Percentiles rank a stretch among this genome's conserved stretches.
Conservation (phyloP, 495 filamentous ascomycete species). For the Letharia lupina region DNA sequence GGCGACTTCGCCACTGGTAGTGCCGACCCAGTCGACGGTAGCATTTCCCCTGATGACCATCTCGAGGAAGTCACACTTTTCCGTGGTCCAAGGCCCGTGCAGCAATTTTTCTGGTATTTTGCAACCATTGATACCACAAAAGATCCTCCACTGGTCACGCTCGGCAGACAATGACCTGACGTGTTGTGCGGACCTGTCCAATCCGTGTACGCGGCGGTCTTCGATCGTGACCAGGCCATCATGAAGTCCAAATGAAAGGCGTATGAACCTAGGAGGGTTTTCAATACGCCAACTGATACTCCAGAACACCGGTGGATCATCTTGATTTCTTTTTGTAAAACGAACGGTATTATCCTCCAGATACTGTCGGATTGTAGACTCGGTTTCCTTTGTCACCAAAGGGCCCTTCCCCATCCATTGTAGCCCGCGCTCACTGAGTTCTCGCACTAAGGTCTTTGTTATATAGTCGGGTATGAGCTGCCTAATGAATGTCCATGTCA, state of each 20-base stretch:
- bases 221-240: neutral
- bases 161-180: neutral
- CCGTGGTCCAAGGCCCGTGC: conserved; percentile 35
- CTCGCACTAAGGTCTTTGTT: conserved; percentile 5
- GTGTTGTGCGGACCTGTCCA: too few relatives aligned
- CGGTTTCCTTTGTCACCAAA: conserved; percentile 1
- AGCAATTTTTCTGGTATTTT: conserved; percentile 28
- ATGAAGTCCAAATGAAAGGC: conserved; percentile 3
- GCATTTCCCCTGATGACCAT: conserved; percentile 22
- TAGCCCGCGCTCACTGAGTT: conserved; percentile 5
- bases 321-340: neutral
- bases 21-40: conserved; percentile 13
- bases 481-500: conserved; percentile 10
- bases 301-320: neutral
- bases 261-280: neutral
- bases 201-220: neutral
- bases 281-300: neutral
- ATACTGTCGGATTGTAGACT: conserved; percentile 11
- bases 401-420: conserved; percentile 11
- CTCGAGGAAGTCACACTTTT: conserved; percentile 37
- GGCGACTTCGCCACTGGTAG: conserved; percentile 22
- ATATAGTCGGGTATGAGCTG: conserved; percentile 12
- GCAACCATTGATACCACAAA: conserved; percentile 6
- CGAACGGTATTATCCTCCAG: conserved; percentile 2
- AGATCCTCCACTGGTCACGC: conserved; percentile 1